Conservation (phyloP, 768 basidiomycete genomes). For the Suillus ampliporus region DNA sequence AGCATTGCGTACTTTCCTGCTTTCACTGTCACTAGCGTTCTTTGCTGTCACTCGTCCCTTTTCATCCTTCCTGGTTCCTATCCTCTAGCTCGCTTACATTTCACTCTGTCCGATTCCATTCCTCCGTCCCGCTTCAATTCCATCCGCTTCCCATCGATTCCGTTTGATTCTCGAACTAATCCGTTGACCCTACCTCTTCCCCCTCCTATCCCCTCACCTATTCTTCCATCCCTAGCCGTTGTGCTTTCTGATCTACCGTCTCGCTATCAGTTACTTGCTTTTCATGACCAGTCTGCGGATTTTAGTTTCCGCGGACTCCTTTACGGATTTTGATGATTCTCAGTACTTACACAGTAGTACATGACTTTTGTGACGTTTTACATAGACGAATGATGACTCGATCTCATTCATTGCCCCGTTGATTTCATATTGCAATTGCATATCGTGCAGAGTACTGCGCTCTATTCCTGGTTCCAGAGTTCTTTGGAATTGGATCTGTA, state of each 20-base stretch:
- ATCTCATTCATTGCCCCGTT: neutral
- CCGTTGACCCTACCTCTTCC: neutral
- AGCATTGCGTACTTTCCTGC: conserved; percentile 40
- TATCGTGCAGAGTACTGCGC: neutral
- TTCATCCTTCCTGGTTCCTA: conserved; percentile 4
- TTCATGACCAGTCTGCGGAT: conserved; percentile 23
- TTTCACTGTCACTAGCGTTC: conserved; percentile 24
- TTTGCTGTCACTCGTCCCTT: conserved; percentile 17
- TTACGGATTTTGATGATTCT: conserved; percentile 26
- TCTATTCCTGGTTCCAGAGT: neutral
- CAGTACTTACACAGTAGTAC: conserved; percentile 9
- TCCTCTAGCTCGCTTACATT: conserved; percentile 13
- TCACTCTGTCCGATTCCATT: neutral
- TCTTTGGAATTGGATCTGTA: neutral
- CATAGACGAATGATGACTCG: conserved; percentile 31
- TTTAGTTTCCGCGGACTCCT: conserved; percentile 37
- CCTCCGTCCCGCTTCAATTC: neutral
- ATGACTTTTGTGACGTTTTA: conserved; percentile 4
- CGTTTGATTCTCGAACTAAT: neutral
- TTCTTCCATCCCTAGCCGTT: neutral
- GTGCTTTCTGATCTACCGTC: neutral
- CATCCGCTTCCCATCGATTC: neutral
- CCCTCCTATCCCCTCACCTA: neutral
- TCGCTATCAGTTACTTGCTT: conserved; percentile 1
- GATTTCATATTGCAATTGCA: conserved; percentile 2